phyloP scores from a whole-genome alignment of 2,329 filamentous ascomycete genomes.

The Cladophialophora carrionii region DNA sequence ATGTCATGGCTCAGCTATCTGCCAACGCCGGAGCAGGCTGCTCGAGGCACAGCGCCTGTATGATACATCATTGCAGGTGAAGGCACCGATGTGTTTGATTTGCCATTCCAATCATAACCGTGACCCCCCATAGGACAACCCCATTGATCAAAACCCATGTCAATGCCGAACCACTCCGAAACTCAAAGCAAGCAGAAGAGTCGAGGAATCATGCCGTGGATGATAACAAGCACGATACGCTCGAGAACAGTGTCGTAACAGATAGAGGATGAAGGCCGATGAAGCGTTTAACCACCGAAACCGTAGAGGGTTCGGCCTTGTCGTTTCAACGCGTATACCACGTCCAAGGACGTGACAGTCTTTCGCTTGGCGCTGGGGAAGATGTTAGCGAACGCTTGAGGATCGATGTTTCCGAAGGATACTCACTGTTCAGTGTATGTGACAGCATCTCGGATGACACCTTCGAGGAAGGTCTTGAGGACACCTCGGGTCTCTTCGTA shows the following conservation, averaged over 20 bases:
- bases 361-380: constrained; percentile 67
- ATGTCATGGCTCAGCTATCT: constrained; percentile 30
- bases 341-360: constrained; percentile 59
- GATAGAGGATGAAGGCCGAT: constrained; percentile 4
- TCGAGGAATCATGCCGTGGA: constrained; percentile 24
- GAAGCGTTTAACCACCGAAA: constrained; percentile 71
- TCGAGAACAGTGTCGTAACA: constrained; percentile 28
- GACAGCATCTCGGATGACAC: constrained; percentile 77
- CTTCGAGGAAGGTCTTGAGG: constrained; percentile 79
- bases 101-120: constrained; percentile 37
- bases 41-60: constrained; percentile 33
- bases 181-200: constrained; percentile 32
- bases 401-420: neutral
- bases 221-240: constrained; percentile 22
- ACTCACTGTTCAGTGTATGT: constrained; percentile 76
- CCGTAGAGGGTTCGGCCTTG: constrained; percentile 77
- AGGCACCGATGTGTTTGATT: constrained; percentile 28
- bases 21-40: constrained; percentile 33
- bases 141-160: constrained; percentile 35
- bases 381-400: constrained; percentile 71
- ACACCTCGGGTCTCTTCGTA: constrained; percentile 83
- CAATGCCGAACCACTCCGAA: constrained; percentile 36
- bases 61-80: constrained; percentile 34
- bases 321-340: constrained; percentile 66
- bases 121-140: constrained; percentile 31